A percentile compares a stretch with the other conserved stretches of the same genome.
These are phyloP conservation scores for Hamigera avellanea DNA, from an alignment of 495 filamentous ascomycete species.

Conservation along the genomic window DNA sequence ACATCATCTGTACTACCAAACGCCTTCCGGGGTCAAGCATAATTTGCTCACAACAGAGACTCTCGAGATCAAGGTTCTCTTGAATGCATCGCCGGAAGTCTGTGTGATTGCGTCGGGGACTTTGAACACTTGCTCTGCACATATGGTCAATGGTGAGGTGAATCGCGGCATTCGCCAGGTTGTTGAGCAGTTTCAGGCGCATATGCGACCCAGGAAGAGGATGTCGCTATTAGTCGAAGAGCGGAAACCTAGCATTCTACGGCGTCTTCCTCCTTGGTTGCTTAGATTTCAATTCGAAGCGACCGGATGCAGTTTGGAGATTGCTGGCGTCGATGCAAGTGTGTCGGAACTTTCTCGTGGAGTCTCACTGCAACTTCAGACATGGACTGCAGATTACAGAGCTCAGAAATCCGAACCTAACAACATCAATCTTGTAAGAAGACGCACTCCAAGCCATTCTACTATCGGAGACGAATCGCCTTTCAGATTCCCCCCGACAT, in stretches of 20 bases:
- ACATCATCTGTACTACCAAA: slow-evolving; percentile 94
- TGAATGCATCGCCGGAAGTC: slow-evolving; percentile 78
- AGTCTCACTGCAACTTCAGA: slow-evolving; percentile 74
- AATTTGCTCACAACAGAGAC: slow-evolving; percentile 77
- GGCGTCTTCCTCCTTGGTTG: slow-evolving; percentile 74
- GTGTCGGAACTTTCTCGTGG: slow-evolving; percentile 72
- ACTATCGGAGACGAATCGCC: slow-evolving; percentile 38
- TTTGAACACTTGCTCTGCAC: slow-evolving; percentile 76
- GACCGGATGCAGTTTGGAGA: slow-evolving; percentile 77
- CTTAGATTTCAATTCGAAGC: slow-evolving; percentile 74
- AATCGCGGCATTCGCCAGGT: slow-evolving; percentile 87
- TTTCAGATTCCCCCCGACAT: slow-evolving; percentile 45
- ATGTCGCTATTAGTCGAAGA: slow-evolving; percentile 36
- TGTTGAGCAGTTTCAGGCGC: slow-evolving; percentile 59
- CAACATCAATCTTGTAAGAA: slow-evolving; percentile 42
- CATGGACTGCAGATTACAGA: slow-evolving; percentile 84
- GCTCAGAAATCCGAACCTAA: slow-evolving; percentile 60
- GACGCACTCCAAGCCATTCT: slow-evolving; percentile 46
- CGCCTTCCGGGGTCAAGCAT: slow-evolving; percentile 64
- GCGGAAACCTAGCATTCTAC: slow-evolving; percentile 53
- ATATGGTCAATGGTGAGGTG: slow-evolving; percentile 84
- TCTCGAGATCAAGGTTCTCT: slow-evolving; percentile 71
- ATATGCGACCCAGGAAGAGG: slow-evolving; percentile 52
- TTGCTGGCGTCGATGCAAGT: slow-evolving; percentile 75
- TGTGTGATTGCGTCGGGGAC: slow-evolving; percentile 69